Base-by-base conservation (phyloP, 2,329 filamentous ascomycete genomes). In the Paracamarosporium sp. region DNA sequence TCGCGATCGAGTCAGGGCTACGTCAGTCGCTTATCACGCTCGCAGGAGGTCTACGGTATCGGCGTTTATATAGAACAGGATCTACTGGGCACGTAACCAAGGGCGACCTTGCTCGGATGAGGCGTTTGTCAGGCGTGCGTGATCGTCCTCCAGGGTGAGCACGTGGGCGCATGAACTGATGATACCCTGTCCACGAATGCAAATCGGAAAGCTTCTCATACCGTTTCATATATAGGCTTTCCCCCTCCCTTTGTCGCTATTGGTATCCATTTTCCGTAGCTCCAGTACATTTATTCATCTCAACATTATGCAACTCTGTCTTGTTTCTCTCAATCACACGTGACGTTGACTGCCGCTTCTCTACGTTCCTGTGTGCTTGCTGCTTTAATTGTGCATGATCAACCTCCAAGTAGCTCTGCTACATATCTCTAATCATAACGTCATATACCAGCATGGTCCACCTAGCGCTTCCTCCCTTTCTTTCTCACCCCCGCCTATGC, bases 51-150 rank as follows among this genome's bases (percentile, higher is more conserved):
- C 25, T 24, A 40, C n/a, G 36, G 17, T 38, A 33, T 51, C 25
- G 48, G 48, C 48, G 36, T 50, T 43, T 35, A 24, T 51, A n/a
- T 31, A 41, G 27, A 33, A 43, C 8, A 41, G 36, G 35, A 41
- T 24, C 20, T 41, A 41, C 24, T 51, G 36, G 35, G 35, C 28
- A 41, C 48, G 17, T 9, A 27, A 38, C 46, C 25, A 28, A 33
- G 35, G 48, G 36, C 36, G 33, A 40, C 48, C 48, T 51, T 51
- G 25, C 27, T 41, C 28, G 41, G 15, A 43, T 51, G 36, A 36
- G 25, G 48, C 36, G 35, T 43, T 38, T 20, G 25, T 41, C 35
- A 51, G 36, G 48, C 27, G 27, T 31, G 36, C 36, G 36, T 51
- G 33, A 38, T 36, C 28, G 46, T 38, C 46, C 6, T 38, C 46